A percentile compares a stretch with the other conserved stretches of the same genome.
Evolutionary conservation across 352 stramenopile genomes (phyloP).

Genomic region (Blastocystis sp.): DNA sequence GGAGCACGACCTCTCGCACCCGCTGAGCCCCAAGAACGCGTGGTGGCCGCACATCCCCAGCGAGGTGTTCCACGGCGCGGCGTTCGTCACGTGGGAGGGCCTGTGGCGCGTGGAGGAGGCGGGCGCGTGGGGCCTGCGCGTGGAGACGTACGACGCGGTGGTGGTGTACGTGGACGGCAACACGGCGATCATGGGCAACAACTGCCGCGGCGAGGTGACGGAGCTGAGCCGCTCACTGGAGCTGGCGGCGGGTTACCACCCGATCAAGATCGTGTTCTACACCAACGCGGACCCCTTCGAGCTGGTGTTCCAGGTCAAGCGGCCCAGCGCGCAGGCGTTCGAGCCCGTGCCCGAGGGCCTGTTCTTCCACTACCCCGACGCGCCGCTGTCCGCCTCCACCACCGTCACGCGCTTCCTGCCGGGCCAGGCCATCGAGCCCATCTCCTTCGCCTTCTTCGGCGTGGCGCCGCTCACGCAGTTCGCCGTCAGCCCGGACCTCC

Average conservation of each 20-base stretch:
- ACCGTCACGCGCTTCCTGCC: not conserved
- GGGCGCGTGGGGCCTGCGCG: not conserved
- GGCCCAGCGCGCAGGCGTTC: not conserved
- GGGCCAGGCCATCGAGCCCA: not conserved
- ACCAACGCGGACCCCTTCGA: not conserved
- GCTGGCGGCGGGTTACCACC: not conserved
- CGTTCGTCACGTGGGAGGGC: not conserved
- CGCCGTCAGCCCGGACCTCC: not conserved
- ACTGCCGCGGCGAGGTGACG: not conserved
- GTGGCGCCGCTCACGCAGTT: not conserved
- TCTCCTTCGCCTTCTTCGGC: not conserved
- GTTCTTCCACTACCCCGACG: not conserved
- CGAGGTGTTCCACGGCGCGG: not conserved
- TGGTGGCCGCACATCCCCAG: not conserved
- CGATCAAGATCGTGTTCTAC: conserved; percentile 6
- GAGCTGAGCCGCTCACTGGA: not conserved
- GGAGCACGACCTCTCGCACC: not conserved
- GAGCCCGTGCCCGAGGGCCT: not conserved
- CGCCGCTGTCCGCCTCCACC: not conserved
- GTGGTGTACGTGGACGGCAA: not conserved
- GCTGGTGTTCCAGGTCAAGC: not conserved
- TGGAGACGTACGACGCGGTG: not conserved
- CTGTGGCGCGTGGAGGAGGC: not conserved
- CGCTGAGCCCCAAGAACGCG: not conserved
- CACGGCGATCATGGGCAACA: not conserved